Conservation (phyloP, 768 basidiomycete genomes). For the Tricholoma flavovirens region DNA sequence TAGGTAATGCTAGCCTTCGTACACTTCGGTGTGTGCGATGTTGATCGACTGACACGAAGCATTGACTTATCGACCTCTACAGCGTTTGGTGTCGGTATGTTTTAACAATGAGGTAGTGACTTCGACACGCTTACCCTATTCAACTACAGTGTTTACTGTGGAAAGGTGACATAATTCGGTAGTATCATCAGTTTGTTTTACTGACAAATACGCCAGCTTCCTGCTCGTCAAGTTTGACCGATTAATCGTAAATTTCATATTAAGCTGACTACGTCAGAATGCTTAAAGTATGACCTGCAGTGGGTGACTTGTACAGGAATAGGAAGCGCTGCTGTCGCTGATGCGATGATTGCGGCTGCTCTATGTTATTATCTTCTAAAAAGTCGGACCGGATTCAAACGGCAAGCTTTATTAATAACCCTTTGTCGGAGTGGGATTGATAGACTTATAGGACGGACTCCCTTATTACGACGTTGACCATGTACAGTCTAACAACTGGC, state of each 20-base stretch:
- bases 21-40: slow-evolving; percentile 35
- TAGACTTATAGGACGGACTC: slow-evolving; percentile 32
- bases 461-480: slow-evolving; percentile 37
- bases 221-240: slow-evolving; percentile 30
- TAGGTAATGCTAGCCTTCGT: slow-evolving; percentile 36
- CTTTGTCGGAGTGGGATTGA: not conserved
- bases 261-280: slow-evolving; percentile 14
- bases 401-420: slow-evolving; percentile 20
- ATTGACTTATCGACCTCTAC: not conserved
- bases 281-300: slow-evolving; percentile 23
- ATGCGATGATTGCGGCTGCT: slow-evolving; percentile 42
- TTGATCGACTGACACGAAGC: not conserved
- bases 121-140: slow-evolving; percentile 1
- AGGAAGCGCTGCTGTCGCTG: slow-evolving; percentile 43
- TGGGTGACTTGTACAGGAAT: slow-evolving; percentile 47
- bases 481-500: slow-evolving; percentile 41
- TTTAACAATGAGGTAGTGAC: not conserved
- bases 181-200: slow-evolving; percentile 1
- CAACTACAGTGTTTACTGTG: slow-evolving; percentile 37
- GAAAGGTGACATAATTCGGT: slow-evolving; percentile 28
- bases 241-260: slow-evolving; percentile 26
- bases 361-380: slow-evolving; percentile 45
- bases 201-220: slow-evolving; percentile 22
- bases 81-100: slow-evolving; percentile 39
- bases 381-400: slow-evolving; percentile 40